These are phyloP conservation scores for Paxillus involutus DNA, from an alignment of 768 basidiomycete species.

Conservation along the genomic window DNA sequence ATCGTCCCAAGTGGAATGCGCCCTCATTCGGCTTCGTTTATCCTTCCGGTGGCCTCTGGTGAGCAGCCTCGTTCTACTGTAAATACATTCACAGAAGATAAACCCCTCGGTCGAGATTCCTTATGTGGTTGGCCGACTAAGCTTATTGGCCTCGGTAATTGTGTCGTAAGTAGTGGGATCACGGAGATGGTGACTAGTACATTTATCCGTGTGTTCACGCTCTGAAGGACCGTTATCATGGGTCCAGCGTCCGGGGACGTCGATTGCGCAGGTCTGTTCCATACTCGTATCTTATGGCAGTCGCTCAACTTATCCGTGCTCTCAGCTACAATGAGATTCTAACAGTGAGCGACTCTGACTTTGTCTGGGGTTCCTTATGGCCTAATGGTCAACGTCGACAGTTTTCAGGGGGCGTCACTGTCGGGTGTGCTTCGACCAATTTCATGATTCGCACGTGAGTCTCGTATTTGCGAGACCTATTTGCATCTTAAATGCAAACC, in stretches of 20 bases:
- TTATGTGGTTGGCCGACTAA: constrained; percentile 23
- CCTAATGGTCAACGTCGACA: not conserved
- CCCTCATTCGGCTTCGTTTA: constrained; percentile 16
- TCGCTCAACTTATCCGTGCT: not conserved
- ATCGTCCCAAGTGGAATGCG: constrained; percentile 17
- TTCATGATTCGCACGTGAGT: constrained; percentile 30
- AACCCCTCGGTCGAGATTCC: constrained; percentile 13
- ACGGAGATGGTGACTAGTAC: not conserved
- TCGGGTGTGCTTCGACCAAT: constrained; percentile 23
- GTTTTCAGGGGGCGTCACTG: constrained; percentile 12
- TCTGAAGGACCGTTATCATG: constrained; percentile 3
- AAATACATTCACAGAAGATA: not conserved
- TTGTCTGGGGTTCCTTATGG: no score
- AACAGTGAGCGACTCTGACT: constrained; percentile 10
- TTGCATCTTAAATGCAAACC: not conserved
- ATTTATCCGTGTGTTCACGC: not conserved
- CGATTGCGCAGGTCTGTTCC: constrained; percentile 20
- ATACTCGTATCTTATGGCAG: not conserved
- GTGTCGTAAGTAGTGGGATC: constrained; percentile 12
- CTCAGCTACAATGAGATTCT: constrained; percentile 4
- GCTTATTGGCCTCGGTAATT: constrained; percentile 14
- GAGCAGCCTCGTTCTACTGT: not conserved
- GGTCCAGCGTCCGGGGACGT: not conserved
- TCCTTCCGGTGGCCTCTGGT: constrained; percentile 28
- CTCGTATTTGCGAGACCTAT: not conserved